phyloP scores from a whole-genome alignment of 306 rosid genomes.

The Astragalus glycyphyllos region DNA sequence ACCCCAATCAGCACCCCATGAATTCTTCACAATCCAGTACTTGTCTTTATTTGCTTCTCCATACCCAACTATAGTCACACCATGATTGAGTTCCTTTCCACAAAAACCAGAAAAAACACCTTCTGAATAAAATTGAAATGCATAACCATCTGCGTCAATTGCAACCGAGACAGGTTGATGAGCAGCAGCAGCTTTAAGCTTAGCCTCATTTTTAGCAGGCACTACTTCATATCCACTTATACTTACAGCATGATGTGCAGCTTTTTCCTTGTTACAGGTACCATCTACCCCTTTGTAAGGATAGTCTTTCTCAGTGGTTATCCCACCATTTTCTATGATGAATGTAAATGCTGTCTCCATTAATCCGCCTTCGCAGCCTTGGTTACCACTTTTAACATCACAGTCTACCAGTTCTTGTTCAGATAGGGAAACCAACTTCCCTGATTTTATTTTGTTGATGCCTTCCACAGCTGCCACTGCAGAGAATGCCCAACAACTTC shows the following conservation, averaged over 20 bases:
- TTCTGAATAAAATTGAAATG: constrained; percentile 65
- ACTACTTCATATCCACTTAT: constrained; percentile 67
- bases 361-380: constrained; percentile 75
- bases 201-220: constrained; percentile 54
- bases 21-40: constrained; percentile 81
- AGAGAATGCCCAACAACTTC: constrained; percentile 91
- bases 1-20: constrained; percentile 83
- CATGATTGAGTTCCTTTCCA: constrained; percentile 73
- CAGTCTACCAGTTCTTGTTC: constrained; percentile 83
- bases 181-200: constrained; percentile 66
- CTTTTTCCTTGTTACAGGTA: constrained; percentile 47
- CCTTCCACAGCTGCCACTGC: constrained; percentile 88
- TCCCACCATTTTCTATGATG: constrained; percentile 53
- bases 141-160: constrained; percentile 57
- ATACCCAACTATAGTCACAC: constrained; percentile 67
- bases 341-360: constrained; percentile 71
- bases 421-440: constrained; percentile 63
- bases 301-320: constrained; percentile 54
- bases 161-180: constrained; percentile 74
- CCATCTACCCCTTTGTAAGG: constrained; percentile 61
- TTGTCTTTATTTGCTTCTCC: constrained; percentile 48
- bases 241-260: constrained; percentile 31
- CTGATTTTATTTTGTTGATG: constrained; percentile 66
- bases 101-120: constrained; percentile 67
- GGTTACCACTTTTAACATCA: constrained; percentile 52